These are phyloP conservation scores for Yamadazyma jaroonii DNA, from an alignment of 1,139 yeast genomes.

Conservation along the genomic window DNA sequence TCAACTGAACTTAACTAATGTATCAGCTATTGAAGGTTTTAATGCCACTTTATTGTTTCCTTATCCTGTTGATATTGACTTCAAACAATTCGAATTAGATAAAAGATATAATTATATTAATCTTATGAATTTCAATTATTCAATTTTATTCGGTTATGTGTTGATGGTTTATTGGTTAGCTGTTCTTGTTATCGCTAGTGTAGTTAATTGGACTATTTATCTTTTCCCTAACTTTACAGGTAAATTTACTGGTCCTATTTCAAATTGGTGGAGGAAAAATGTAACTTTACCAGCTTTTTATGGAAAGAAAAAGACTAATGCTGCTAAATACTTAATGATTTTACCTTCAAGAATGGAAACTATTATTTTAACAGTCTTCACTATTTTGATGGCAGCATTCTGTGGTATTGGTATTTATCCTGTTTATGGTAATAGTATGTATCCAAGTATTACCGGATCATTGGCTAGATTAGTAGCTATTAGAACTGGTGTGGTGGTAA, in stretches of 20 bases:
- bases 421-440: constrained; percentile 22
- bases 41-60: constrained; percentile 10
- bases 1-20: constrained; percentile 8
- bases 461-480: constrained; percentile 22
- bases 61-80: constrained; percentile 13
- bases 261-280: constrained; percentile 28
- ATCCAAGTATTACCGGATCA: constrained; percentile 12
- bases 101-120: constrained; percentile 5
- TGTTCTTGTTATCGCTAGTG: constrained; percentile 37
- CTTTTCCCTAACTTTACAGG: constrained; percentile 26
- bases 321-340: constrained; percentile 18
- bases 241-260: constrained; percentile 22
- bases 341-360: constrained; percentile 31
- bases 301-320: constrained; percentile 22
- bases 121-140: constrained; percentile 13
- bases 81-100: constrained; percentile 6
- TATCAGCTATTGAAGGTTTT: constrained; percentile 9
- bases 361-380: constrained; percentile 34
- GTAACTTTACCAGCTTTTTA: constrained; percentile 33
- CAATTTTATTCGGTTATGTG: constrained; percentile 49
- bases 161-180: constrained; percentile 48
- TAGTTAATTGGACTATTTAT: constrained; percentile 43
- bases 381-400: constrained; percentile 43
- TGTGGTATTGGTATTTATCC: constrained; percentile 20
- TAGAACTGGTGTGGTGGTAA: constrained; percentile 29